phyloP scores from a whole-genome alignment of 192 early-diverging fungal genomes.

The Backusella morwellensis region DNA sequence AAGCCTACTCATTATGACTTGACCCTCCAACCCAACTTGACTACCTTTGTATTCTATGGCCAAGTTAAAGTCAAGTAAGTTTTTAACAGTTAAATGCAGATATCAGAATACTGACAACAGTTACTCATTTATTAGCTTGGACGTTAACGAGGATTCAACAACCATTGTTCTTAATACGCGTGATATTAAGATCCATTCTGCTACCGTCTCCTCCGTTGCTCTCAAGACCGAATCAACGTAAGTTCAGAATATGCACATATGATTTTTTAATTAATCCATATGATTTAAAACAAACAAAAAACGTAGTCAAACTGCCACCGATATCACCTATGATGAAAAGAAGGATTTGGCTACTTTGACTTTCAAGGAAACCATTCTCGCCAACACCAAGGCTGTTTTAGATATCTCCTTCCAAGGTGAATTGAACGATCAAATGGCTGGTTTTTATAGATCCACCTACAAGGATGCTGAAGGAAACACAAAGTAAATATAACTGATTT shows the following conservation, averaged over 20 bases:
- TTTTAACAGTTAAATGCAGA: background rate
- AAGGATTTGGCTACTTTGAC: slow-evolving; percentile 52
- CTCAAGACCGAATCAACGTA: slow-evolving; percentile 59
- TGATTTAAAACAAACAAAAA: background rate
- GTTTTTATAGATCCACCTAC: slow-evolving; percentile 92
- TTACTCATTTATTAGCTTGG: slow-evolving; percentile 34
- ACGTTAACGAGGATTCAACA: slow-evolving; percentile 60
- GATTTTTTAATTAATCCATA: background rate
- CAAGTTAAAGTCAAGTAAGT: slow-evolving; percentile 69
- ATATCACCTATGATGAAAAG: slow-evolving; percentile 44
- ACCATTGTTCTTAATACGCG: slow-evolving; percentile 65
- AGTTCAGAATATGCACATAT: background rate
- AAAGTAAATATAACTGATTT: background rate
- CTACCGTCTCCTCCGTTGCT: slow-evolving; percentile 38
- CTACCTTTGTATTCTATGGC: slow-evolving; percentile 79
- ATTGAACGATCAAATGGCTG: slow-evolving; percentile 88
- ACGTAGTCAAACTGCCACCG: slow-evolving; percentile 25
- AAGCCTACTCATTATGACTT: slow-evolving; percentile 84
- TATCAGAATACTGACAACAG: background rate
- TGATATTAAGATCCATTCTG: slow-evolving; percentile 64
- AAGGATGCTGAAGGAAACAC: slow-evolving; percentile 57
- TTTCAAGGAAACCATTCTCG: slow-evolving; percentile 57
- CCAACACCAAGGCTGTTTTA: slow-evolving; percentile 56
- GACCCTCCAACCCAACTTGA: slow-evolving; percentile 75
- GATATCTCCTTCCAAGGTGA: slow-evolving; percentile 63